Percentiles rank a stretch among this genome's conserved stretches.
These are phyloP conservation scores for Chaetomiaceae sp. DNA, from an alignment of 2,329 filamentous ascomycete genomes.

Conservation along the genomic window DNA sequence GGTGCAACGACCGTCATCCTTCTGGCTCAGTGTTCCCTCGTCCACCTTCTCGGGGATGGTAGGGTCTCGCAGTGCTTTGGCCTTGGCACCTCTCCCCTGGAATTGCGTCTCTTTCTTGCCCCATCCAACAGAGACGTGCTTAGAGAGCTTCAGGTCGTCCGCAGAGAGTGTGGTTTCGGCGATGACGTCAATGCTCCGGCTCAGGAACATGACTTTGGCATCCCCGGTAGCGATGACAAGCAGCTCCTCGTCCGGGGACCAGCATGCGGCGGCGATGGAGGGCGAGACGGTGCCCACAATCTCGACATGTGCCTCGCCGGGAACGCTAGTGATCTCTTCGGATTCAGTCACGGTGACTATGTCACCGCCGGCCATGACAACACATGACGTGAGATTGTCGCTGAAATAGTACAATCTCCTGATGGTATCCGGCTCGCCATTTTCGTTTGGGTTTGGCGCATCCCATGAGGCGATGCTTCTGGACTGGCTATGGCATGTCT, in stretches of 20 bases:
- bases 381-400: constrained; percentile 70
- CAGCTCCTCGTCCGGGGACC: constrained; percentile 94
- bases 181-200: constrained; percentile 79
- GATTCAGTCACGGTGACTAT: constrained; percentile 80
- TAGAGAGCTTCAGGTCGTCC: constrained; percentile 81
- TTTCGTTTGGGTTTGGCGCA: constrained; percentile 72
- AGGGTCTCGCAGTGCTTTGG: constrained; percentile 80
- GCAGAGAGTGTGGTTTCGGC: constrained; percentile 66
- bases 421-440: constrained; percentile 69
- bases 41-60: constrained; percentile 93
- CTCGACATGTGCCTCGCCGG: constrained; percentile 76
- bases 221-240: constrained; percentile 77
- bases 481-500: constrained; percentile 28
- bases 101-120: constrained; percentile 98
- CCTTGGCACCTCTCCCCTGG: constrained; percentile 82
- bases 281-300: constrained; percentile 93
- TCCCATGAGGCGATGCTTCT: constrained; percentile 76
- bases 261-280: constrained; percentile 81
- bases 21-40: constrained; percentile 67
- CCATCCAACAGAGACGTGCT: constrained; percentile 95
- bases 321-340: constrained; percentile 47
- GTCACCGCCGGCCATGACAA: constrained; percentile 86
- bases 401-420: constrained; percentile 80
- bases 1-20: constrained; percentile 66
- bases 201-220: constrained; percentile 85